Base-by-base conservation (phyloP, 1,284 basidiomycete genomes). In the Microstroma glucosiphilum region DNA sequence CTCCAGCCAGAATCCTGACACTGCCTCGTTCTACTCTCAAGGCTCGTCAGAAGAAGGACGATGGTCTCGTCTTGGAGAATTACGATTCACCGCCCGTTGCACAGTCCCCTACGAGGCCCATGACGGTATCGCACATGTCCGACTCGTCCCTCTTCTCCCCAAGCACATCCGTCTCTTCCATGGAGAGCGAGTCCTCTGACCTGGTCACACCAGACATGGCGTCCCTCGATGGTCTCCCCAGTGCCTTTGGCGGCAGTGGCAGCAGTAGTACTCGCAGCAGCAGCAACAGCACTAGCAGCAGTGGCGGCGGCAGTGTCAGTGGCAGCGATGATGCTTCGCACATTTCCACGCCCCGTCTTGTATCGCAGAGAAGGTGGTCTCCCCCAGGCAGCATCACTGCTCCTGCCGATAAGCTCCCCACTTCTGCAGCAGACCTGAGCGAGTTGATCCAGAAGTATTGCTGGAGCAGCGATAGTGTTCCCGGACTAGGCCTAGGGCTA, bases 371-470 rank as follows among this genome's bases (percentile, higher is more conserved):
- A 37, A 37, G 9, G 9, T 37, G 30, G 30, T 37, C 30, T 4
- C 30, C 30, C 3, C 30, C 30, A 9, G 30, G 30, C 30, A 37
- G 30, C 30, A 37, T 37, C 30, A 37, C 9, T 9, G 3, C 30
- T 37, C 30, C 30, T 37, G 30, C 30, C 30, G 30, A 37, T 37
- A 37, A 37, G 30, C 30, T 37, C 30, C 30, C 30, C 30, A 37
- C 30, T 37, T 37, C 30, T 53, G 42, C 72, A 56, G 66, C 71
- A 37, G 72, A 71, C 64, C 72, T 71, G 60, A 68, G 69, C 60
- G 73, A 76, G 57, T 62, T 76, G 6, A 68, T 76, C 23, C 69
- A 68, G 4, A 64, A 69, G 23, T 76, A 70, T 59, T 76, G 74
- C 63, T 76, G 72, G 74, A 70, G 71, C 67, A 58, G 63, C 40